A percentile compares a stretch with the other conserved stretches of the same genome.
Evolutionary conservation across 805 yeast species (phyloP).

Genomic region (Schwanniomyces vanrijiae): DNA sequence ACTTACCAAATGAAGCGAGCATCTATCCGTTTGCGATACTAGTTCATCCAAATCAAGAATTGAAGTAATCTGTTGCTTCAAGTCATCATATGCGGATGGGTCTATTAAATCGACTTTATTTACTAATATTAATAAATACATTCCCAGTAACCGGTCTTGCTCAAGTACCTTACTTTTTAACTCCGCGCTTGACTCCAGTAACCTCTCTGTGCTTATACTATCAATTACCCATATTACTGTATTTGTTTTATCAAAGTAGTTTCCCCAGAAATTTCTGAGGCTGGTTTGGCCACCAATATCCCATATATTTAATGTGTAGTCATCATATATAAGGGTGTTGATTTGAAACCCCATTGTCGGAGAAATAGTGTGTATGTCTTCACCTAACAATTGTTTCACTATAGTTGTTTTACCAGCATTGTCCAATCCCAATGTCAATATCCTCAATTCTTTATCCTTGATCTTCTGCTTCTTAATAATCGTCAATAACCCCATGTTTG

Average conservation of each 20-base stretch:
- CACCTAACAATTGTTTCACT: slow-evolving; percentile 55
- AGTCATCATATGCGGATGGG: slow-evolving; percentile 17
- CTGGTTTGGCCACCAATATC: slow-evolving; percentile 74
- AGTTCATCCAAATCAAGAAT: slow-evolving; percentile 18
- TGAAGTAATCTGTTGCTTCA: slow-evolving; percentile 12
- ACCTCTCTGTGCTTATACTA: slow-evolving; percentile 55
- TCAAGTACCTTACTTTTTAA: slow-evolving; percentile 55
- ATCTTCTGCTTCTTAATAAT: slow-evolving; percentile 79
- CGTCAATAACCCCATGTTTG: slow-evolving; percentile 73
- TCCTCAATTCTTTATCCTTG: slow-evolving; percentile 74
- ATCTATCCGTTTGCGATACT: slow-evolving; percentile 20
- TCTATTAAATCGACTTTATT: slow-evolving; percentile 70
- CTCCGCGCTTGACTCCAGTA: slow-evolving; percentile 65
- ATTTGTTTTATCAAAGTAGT: slow-evolving; percentile 80
- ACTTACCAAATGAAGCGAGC: slow-evolving; percentile 29
- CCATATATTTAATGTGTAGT: slow-evolving; percentile 64
- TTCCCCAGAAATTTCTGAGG: slow-evolving; percentile 58
- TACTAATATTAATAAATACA: slow-evolving; percentile 63
- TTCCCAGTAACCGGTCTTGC: slow-evolving; percentile 71
- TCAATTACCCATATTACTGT: slow-evolving; percentile 87
- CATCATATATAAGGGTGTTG: slow-evolving; percentile 48
- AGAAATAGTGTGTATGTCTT: slow-evolving; percentile 55
- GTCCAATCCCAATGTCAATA: slow-evolving; percentile 81
- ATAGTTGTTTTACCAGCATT: slow-evolving; percentile 91
- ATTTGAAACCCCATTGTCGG: slow-evolving; percentile 94